A percentile compares a stretch with the other conserved stretches of the same genome.
These are phyloP conservation scores for Candida nemodendra DNA, from an alignment of 805 yeast species.

Conservation along the genomic window DNA sequence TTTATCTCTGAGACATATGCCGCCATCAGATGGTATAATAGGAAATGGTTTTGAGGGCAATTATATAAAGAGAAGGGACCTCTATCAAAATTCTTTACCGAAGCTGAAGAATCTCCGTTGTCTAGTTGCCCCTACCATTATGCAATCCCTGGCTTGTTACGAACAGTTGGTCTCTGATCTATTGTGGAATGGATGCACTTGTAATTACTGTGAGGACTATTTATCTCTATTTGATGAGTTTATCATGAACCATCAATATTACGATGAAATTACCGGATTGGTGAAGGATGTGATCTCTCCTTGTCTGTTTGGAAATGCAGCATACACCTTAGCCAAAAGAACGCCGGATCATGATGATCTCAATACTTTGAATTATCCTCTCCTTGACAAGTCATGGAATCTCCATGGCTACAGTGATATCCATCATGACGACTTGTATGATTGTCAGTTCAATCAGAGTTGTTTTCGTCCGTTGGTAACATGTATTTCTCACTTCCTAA, in stretches of 20 bases:
- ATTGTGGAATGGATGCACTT: conserved; percentile 77
- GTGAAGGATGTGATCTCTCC: conserved; percentile 63
- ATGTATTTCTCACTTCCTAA: conserved; percentile 48
- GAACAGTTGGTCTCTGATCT: conserved; percentile 69
- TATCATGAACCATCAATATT: conserved; percentile 63
- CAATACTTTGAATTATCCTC: conserved; percentile 32
- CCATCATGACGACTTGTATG: conserved; percentile 37
- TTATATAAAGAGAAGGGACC: conserved; percentile 53
- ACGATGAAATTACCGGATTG: conserved; percentile 41
- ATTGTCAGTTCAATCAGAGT: conserved; percentile 44
- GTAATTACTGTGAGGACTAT: conserved; percentile 49
- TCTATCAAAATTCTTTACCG: conserved; percentile 52
- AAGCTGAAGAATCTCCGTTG: conserved; percentile 39
- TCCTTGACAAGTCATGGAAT: conserved; percentile 41
- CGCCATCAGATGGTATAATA: conserved; percentile 56
- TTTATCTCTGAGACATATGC: conserved; percentile 55
- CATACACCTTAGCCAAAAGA: conserved; percentile 42
- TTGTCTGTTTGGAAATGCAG: conserved; percentile 52
- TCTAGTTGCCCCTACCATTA: conserved; percentile 56
- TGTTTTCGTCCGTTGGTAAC: conserved; percentile 40
- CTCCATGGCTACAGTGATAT: conserved; percentile 47
- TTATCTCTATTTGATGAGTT: conserved; percentile 57
- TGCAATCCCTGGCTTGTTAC: conserved; percentile 62
- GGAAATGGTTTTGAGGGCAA: conserved; percentile 75
- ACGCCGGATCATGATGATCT: conserved; percentile 24